Percentiles rank a stretch among this genome's conserved stretches.
Evolutionary conservation across 352 stramenopile species (phyloP).

Genomic region (Pythium guiyangense): DNA sequence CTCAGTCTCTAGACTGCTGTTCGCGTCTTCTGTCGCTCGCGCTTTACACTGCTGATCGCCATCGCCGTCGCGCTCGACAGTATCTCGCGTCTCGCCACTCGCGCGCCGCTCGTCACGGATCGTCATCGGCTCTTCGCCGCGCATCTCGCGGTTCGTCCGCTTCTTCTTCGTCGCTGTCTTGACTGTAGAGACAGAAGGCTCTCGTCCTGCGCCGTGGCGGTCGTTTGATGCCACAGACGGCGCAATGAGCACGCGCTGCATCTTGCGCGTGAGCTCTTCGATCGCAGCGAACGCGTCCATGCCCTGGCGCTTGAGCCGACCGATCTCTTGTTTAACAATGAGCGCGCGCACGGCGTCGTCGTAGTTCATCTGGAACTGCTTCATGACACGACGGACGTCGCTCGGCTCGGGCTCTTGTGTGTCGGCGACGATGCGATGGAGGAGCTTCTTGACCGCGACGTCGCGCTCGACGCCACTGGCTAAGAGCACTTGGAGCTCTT

Average conservation of each 20-base stretch:
- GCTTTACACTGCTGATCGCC: background rate
- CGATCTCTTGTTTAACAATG: slow-evolving; percentile 87
- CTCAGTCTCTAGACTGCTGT: background rate
- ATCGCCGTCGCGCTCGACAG: background rate
- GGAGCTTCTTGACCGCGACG: slow-evolving; percentile 65
- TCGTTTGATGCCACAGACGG: slow-evolving; percentile 9
- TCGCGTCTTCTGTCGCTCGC: background rate
- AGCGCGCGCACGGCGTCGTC: slow-evolving; percentile 79
- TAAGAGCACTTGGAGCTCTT: slow-evolving; percentile 72
- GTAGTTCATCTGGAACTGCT: slow-evolving; percentile 84
- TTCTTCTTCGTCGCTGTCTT: slow-evolving; percentile 6
- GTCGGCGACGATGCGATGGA: slow-evolving; percentile 69
- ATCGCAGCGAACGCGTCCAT: slow-evolving; percentile 84
- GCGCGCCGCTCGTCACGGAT: background rate
- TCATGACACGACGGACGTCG: slow-evolving; percentile 78
- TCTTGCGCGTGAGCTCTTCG: slow-evolving; percentile 78
- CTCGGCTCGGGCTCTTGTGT: slow-evolving; percentile 50
- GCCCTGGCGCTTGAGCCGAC: slow-evolving; percentile 62
- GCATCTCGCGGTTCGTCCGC: slow-evolving; percentile 7
- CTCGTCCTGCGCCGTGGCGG: background rate
- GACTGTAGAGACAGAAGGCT: no score
- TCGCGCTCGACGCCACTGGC: slow-evolving; percentile 47
- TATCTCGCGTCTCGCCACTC: background rate
- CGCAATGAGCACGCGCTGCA: slow-evolving; percentile 36
- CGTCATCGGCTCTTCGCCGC: background rate